Evolutionary conservation across 78 protist species (phyloP), one percentile per base, ranked within the genome.

Genomic region (Speleostelium caveatum): DNA sequence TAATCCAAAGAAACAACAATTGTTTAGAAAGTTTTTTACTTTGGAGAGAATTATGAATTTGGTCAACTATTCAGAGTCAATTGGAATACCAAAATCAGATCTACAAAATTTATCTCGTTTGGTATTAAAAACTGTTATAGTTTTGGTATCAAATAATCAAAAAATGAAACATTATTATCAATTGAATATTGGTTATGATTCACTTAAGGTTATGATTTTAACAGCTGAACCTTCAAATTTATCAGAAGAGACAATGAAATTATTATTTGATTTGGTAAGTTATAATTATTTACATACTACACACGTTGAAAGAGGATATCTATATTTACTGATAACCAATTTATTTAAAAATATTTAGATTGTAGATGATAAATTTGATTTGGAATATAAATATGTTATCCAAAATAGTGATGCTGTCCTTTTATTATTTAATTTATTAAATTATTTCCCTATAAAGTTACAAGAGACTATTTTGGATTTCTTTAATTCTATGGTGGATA

Each of bases 1-100:
- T 0, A 83, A 83, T 83, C 71, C 77, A 53, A 83, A 83, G 61
- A 83, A 83, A 60, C 91, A 83, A 83, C 49, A 59, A 16, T 24
- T 83, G 8, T 83, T 69, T 5, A 83, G 59, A 69, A 60, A 69
- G 77, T 83, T 69, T 83, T 58, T 71, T 83, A 79, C 69, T 14
- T 83, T 83, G 38, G 22, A 69, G 3, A 69, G 69, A 36, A 83
- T 83, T 38, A 79, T 83, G 0, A 83, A 49, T 12, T 24, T 80
- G 21, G 79, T 83, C 1, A 83, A 83, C 45, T 74, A 61, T 30
- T n/a, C n/a, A n/a, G n/a, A n/a, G n/a, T n/a, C n/a, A n/a, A n/a
- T n/a, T n/a, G n/a, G n/a, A n/a, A n/a, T n/a, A n/a, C 63, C 75
- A 19, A 67, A 69, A 45, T 77, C 67, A 24, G 42, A 75, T 24